These are phyloP conservation scores for Chaetomium strumarium DNA, from an alignment of 2,329 filamentous ascomycete genomes.

Conservation along the genomic window DNA sequence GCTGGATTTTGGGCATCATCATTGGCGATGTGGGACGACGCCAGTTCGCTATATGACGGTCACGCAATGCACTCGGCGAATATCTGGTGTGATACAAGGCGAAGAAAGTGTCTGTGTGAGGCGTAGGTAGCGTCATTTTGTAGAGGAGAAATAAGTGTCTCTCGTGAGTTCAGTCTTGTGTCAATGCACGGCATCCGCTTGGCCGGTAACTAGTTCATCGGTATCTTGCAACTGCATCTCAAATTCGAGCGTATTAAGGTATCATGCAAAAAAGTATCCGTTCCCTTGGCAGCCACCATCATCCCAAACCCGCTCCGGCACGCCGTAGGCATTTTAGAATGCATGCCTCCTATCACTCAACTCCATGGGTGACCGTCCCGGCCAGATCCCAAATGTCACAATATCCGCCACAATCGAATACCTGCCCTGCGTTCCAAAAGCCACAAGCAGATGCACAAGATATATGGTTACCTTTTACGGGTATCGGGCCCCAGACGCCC, in stretches of 20 bases:
- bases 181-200: no score
- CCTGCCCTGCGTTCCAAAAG: not conserved
- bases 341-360: not conserved
- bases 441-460: conserved; percentile 10
- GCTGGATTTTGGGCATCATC: conserved; percentile 79
- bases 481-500: conserved; percentile 3
- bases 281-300: not conserved
- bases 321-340: not conserved
- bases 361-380: conserved; percentile 6
- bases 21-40: conserved; percentile 53
- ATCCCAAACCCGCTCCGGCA: not conserved
- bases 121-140: not conserved
- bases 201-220: no score
- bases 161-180: no score
- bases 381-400: not conserved
- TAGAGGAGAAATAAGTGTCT: no score
- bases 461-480: not conserved
- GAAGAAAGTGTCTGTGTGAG: no score
- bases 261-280: not conserved
- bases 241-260: not conserved
- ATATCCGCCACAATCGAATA: not conserved
- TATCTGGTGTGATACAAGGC: not conserved
- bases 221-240: not conserved
- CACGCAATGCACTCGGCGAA: no score
- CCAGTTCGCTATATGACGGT: not conserved